Evolutionary conservation across 805 yeast genomes (phyloP), one percentile per base, ranked within the genome.

Genomic region (Starmerella sirachaensis): DNA sequence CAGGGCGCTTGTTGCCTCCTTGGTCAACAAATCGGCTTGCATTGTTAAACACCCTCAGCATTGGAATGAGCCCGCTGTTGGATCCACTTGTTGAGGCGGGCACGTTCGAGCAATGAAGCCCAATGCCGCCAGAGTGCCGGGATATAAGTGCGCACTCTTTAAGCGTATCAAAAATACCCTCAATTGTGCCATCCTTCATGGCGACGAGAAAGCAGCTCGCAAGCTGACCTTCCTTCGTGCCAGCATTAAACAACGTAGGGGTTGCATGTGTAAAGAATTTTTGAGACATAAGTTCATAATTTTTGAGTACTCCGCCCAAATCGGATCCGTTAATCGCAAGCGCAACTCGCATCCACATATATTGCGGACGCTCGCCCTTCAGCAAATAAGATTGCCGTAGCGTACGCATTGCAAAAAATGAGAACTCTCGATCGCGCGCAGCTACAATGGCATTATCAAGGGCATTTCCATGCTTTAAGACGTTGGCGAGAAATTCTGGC

Each of bases 1-100:
- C 96, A 0, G 97, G 97, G 49, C 97, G 66, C 58, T 84, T 84
- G 61, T 85, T 86, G 29, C 96, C 96, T 41, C 97, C 97, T 63
- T 88, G 97, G 51, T 86, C 96, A 21, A 86, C 96, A 54, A 84
- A 86, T 49, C 94, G 68, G 11, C 96, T 94, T 19, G 95, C 85
- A 58, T 83, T 78, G 63, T 88, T 86, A 64, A 78, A 86, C 3
- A 86, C 95, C 47, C 93, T 72, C 17, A 86, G 64, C 95, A 86
- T 83, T 5, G 97, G 97, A 24, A 86, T 81, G 31, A 86, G 61
- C 16, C 97, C 97, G 43, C 75, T 79, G 1, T 94, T 82, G 3
- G 76, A 70, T 30, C 95, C 95, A 51, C 79, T 79, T 2, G 94
- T 73, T 2, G 40, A 25, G 5, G 86, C 68, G 50, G 95, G 69